Percentiles rank a stretch among this genome's conserved stretches.
Conservation (phyloP, 2,329 filamentous ascomycete species). For the Penicillium decumbens region DNA sequence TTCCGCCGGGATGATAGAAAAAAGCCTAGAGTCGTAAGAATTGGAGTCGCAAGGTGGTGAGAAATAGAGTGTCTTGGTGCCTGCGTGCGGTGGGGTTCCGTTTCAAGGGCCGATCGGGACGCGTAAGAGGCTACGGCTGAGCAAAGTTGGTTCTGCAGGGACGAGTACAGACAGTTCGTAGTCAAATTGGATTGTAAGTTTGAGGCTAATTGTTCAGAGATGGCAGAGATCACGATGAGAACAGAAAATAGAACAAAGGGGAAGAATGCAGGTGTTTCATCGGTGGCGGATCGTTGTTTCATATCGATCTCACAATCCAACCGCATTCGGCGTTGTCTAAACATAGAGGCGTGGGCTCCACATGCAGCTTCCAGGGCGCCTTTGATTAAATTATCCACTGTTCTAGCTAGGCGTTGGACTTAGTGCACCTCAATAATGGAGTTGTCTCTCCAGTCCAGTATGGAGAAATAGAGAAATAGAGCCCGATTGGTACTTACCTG, state of each 20-base stretch:
- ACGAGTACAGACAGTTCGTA: not conserved
- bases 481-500: no score
- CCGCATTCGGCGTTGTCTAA: slow-evolving; percentile 15
- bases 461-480: no score
- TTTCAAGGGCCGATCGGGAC: slow-evolving; percentile 27
- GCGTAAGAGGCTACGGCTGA: slow-evolving; percentile 22
- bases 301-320: slow-evolving; percentile 11
- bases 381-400: slow-evolving; percentile 3
- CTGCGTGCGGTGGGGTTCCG: slow-evolving; percentile 29
- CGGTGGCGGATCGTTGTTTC: slow-evolving; percentile 18
- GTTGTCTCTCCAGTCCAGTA: no score
- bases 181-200: not conserved
- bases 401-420: no score
- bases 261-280: slow-evolving; percentile 2
- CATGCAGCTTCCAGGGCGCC: slow-evolving; percentile 2
- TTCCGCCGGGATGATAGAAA: slow-evolving; percentile 13
- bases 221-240: not conserved
- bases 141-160: not conserved
- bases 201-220: not conserved
- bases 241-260: not conserved
- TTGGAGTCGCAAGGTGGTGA: slow-evolving; percentile 2
- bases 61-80: slow-evolving; percentile 17
- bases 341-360: slow-evolving; percentile 9
- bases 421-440: no score
- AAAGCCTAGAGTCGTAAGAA: not conserved